These are phyloP conservation scores for Dimargaris xerosporica DNA, from an alignment of 192 early-diverging fungal species.

Conservation along the genomic window DNA sequence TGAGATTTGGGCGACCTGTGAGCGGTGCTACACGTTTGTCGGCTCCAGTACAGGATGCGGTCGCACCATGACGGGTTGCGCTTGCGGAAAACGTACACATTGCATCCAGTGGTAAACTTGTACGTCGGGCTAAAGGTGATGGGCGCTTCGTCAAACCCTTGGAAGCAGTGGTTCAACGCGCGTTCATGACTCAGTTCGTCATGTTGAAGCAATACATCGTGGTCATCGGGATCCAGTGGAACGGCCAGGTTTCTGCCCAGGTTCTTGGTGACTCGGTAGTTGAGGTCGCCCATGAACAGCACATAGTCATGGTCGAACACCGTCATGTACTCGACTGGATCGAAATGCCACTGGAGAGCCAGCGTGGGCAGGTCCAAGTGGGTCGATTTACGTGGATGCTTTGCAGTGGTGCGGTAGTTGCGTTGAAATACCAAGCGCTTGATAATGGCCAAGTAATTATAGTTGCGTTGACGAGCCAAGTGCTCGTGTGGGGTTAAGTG, in stretches of 20 bases:
- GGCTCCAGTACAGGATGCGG: constrained; percentile 11
- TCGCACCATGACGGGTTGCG: constrained; percentile 8
- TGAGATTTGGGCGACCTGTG: no score
- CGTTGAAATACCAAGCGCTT: background rate
- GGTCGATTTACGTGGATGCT: no score
- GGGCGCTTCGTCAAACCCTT: background rate
- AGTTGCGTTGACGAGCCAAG: background rate
- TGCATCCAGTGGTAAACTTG: constrained; percentile 9
- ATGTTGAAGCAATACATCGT: background rate
- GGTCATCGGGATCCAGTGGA: background rate
- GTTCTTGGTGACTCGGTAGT: background rate
- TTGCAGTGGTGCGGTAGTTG: no score
- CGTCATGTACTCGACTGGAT: no score
- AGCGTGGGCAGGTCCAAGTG: no score
- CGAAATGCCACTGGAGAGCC: no score
- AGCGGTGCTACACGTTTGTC: no score
- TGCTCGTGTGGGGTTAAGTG: constrained; percentile 9
- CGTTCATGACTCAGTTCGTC: background rate
- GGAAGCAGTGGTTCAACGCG: background rate
- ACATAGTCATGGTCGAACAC: constrained; percentile 10
- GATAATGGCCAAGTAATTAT: background rate
- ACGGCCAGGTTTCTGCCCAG: background rate
- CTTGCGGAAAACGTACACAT: constrained; percentile 1
- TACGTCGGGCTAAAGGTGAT: constrained; percentile 6
- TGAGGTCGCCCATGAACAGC: constrained; percentile 10